Conservation (phyloP, 2,329 filamentous ascomycete species). For the Teratosphaeria pseudoeucalypti region DNA sequence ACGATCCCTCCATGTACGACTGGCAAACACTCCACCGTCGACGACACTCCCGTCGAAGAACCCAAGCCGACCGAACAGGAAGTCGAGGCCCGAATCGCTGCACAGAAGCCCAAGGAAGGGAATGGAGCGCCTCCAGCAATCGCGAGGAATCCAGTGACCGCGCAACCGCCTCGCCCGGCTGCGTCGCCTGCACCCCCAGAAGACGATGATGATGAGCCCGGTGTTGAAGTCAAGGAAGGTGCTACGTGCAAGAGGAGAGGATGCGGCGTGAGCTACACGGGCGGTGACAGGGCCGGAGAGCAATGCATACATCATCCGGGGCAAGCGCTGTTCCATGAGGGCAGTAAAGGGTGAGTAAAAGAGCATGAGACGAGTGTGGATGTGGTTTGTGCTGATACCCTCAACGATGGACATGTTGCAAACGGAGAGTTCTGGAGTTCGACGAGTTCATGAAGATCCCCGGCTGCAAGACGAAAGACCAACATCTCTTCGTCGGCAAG, state of each 20-base stretch:
- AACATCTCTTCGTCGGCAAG: constrained; percentile 75
- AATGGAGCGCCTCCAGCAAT: constrained; percentile 15
- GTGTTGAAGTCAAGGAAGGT: constrained; percentile 60
- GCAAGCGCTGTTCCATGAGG: constrained; percentile 89
- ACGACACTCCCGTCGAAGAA: constrained; percentile 47
- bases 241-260: constrained; percentile 66
- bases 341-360: constrained; percentile 68
- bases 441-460: constrained; percentile 96
- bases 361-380: neutral
- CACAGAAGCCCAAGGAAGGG: constrained; percentile 17
- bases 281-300: constrained; percentile 56
- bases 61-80: constrained; percentile 16
- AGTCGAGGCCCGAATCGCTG: constrained; percentile 23
- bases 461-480: constrained; percentile 72
- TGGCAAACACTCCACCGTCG: constrained; percentile 83
- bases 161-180: constrained; percentile 22
- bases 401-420: constrained; percentile 73
- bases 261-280: constrained; percentile 59
- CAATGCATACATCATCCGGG: constrained; percentile 83
- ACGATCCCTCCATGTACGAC: constrained; percentile 82
- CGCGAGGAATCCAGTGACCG: constrained; percentile 17
- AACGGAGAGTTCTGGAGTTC: constrained; percentile 88
- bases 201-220: constrained; percentile 80
- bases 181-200: constrained; percentile 50
- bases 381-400: neutral